These are phyloP conservation scores for Kodamaea hsintzibuensis DNA, from an alignment of 805 yeast genomes.

Conservation along the genomic window DNA sequence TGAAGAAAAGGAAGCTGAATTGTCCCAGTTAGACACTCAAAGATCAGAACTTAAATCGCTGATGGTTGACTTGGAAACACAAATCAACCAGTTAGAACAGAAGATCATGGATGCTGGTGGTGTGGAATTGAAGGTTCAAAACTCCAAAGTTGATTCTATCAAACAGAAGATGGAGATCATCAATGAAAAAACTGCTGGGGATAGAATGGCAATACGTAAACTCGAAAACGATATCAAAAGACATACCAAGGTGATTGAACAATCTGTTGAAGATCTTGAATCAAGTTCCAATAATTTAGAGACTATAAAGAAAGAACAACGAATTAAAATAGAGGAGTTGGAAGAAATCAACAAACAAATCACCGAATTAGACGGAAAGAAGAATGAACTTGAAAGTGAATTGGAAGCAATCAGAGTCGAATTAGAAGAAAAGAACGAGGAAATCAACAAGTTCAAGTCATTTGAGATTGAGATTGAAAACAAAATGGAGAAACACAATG, in stretches of 20 bases:
- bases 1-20: slow-evolving; percentile 25
- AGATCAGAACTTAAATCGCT: slow-evolving; percentile 45
- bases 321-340: slow-evolving; percentile 30
- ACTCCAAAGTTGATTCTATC: slow-evolving; percentile 77
- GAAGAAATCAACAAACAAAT: slow-evolving; percentile 29
- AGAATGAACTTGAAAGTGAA: slow-evolving; percentile 41
- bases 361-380: slow-evolving; percentile 33
- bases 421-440: slow-evolving; percentile 39
- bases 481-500: slow-evolving; percentile 57
- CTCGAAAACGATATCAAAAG: slow-evolving; percentile 64
- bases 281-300: slow-evolving; percentile 26
- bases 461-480: slow-evolving; percentile 67
- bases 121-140: slow-evolving; percentile 73
- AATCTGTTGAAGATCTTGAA: slow-evolving; percentile 48
- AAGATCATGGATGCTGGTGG: slow-evolving; percentile 93
- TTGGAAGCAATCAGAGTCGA: slow-evolving; percentile 34
- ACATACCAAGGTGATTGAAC: slow-evolving; percentile 46
- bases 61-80: slow-evolving; percentile 54
- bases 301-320: slow-evolving; percentile 20
- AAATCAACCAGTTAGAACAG: slow-evolving; percentile 65
- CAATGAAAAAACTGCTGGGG: slow-evolving; percentile 56
- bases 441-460: slow-evolving; percentile 59
- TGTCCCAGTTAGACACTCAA: slow-evolving; percentile 17
- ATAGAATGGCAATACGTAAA: slow-evolving; percentile 57
- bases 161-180: slow-evolving; percentile 64